Conservation (phyloP, 2,329 filamentous ascomycete genomes). For the Paecilomyces variotii region DNA sequence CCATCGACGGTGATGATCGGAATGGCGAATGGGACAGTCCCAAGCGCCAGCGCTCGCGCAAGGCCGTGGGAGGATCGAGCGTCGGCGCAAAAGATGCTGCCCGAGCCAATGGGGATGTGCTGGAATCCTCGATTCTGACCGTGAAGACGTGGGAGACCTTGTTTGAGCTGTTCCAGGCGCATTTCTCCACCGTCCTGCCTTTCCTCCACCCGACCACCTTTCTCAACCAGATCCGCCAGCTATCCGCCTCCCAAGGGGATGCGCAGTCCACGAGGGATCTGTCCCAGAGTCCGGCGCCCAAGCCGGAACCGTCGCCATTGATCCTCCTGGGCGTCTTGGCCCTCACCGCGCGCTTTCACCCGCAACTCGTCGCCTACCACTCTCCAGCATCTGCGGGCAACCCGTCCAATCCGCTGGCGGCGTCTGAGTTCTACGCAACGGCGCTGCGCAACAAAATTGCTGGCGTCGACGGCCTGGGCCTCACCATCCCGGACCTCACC, state of each 20-base stretch:
- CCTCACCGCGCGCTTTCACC: constrained; percentile 49
- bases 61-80: constrained; percentile 20
- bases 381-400: constrained; percentile 37
- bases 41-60: constrained; percentile 33
- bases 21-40: constrained; percentile 36
- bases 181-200: constrained; percentile 49
- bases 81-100: constrained; percentile 22
- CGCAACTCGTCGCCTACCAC: constrained; percentile 40
- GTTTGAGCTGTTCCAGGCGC: constrained; percentile 51
- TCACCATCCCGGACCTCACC: constrained; percentile 40
- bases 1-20: constrained; percentile 30
- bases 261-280: constrained; percentile 12
- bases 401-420: constrained; percentile 41
- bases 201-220: constrained; percentile 51
- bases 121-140: constrained; percentile 45
- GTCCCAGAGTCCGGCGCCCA: constrained; percentile 19
- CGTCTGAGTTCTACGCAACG: constrained; percentile 48
- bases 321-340: constrained; percentile 50
- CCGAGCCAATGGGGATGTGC: constrained; percentile 33
- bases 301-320: constrained; percentile 36
- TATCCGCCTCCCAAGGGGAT: constrained; percentile 18
- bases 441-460: constrained; percentile 43
- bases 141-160: constrained; percentile 49
- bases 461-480: constrained; percentile 32
- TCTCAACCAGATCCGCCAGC: constrained; percentile 39